A percentile compares a stretch with the other conserved stretches of the same genome.
These are phyloP conservation scores for Arabidopsis arenosa DNA, from an alignment of 345 rosid genomes.

Conservation along the genomic window DNA sequence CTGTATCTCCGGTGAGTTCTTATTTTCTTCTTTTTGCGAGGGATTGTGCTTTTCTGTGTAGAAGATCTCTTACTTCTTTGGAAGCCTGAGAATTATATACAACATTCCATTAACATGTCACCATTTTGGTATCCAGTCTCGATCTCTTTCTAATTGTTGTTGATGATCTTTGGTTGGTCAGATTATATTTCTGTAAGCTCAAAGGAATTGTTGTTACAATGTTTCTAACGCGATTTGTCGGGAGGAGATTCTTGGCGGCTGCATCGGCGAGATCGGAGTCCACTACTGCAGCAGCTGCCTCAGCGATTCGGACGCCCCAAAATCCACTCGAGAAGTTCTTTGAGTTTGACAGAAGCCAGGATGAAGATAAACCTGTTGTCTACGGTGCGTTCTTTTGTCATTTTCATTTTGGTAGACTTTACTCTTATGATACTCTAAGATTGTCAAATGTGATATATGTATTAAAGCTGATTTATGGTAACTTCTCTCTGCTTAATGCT, in stretches of 20 bases:
- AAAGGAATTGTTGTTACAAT: conserved; percentile 36
- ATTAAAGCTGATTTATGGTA: no score
- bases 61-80: background rate
- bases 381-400: conserved; percentile 55
- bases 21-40: background rate
- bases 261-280: conserved; percentile 64
- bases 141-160: background rate
- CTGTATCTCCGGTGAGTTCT: conserved; percentile 29
- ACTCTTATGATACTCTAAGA: background rate
- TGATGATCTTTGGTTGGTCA: background rate
- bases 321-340: conserved; percentile 90
- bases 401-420: background rate
- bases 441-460: no score
- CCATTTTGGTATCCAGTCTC: conserved; percentile 16
- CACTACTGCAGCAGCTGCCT: conserved; percentile 59
- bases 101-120: background rate
- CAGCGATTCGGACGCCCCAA: conserved; percentile 45
- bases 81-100: background rate
- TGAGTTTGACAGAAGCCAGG: conserved; percentile 71
- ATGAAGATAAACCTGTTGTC: conserved; percentile 69
- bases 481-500: no score
- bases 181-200: background rate
- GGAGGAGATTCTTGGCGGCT: conserved; percentile 66
- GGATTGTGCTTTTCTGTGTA: no score
- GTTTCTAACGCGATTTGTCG: conserved; percentile 68